Evolutionary conservation across 768 basidiomycete genomes (phyloP), one percentile per base, ranked within the genome.

Genomic region (Xerocomus spinulosus): DNA sequence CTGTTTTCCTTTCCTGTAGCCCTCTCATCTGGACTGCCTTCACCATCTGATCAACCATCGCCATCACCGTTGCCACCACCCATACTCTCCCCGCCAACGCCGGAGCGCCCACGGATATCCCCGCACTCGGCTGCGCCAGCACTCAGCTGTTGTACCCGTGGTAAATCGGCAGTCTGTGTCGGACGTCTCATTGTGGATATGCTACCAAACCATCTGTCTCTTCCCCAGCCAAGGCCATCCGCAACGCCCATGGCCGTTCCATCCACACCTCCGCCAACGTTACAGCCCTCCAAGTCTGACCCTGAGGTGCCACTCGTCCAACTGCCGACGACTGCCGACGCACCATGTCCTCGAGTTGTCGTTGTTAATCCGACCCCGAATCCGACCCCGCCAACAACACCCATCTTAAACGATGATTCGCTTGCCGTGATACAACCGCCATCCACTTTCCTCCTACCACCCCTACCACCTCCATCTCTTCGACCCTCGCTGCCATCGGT

Each of bases 361-460:
- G 75, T 90, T 18, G 80, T 88, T 9, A 81, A 84, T 54, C 85
- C 87, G 15, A 88, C 87, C 0, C 87, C 86, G 3, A 83, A 83
- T 53, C 85, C 83, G 1, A 90, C 88, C 1, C 87, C 88, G 7
- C 88, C 87, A 3, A 76, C 81, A 2, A 86, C 85, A 1, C 87
- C 85, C 9, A 60, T 73, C 42, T 56, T 76, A 44, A 60, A 61
- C 21, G 51, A 67, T 41, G 46, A 52, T 25, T 51, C 28, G 10
- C 58, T 51, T 44, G 52, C 50, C 30, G 55, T 28, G 35, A 64
- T 49, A 43, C 68, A 59, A 29, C 62, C 59, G 14, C 60, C 48
- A 21, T 60, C 61, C 36, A 48, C 55, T 4, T 58, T 59, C 46
- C 66, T 59, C 42, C 60, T 58, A 17, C 72, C 56, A 40, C 70